A percentile compares a stretch with the other conserved stretches of the same genome.
Evolutionary conservation across 2,329 filamentous ascomycete species (phyloP).

Genomic region (Coniosporium uncinatum): DNA sequence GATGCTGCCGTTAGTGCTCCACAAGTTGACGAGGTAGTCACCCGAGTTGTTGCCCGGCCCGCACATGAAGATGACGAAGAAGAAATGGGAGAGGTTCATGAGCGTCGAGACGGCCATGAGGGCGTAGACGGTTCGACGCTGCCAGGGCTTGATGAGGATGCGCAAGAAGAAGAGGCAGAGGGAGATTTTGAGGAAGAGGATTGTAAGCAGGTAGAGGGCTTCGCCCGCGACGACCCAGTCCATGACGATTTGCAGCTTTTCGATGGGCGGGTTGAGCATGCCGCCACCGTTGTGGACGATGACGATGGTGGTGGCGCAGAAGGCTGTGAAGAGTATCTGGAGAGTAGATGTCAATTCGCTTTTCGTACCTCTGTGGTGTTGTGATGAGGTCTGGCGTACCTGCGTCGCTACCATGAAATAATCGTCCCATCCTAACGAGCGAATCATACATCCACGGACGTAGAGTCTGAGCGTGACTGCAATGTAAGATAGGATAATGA

Average conservation of each 20-base stretch:
- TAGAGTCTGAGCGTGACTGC: slow-evolving; percentile 5
- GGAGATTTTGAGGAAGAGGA: slow-evolving; percentile 35
- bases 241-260: no score
- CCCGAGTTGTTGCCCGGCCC: no score
- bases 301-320: no score
- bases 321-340: no score
- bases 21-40: no score
- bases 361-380: no score
- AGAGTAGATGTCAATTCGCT: no score
- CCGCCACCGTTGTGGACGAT: no score
- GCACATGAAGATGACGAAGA: slow-evolving; percentile 21
- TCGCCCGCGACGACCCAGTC: no score
- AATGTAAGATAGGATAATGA: slow-evolving; percentile 2
- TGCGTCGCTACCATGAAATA: slow-evolving; percentile 5
- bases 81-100: slow-evolving; percentile 20
- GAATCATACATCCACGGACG: slow-evolving; percentile 5
- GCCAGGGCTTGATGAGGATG: slow-evolving; percentile 32
- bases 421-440: slow-evolving; percentile 6
- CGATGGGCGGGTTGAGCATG: no score
- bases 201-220: slow-evolving; percentile 29
- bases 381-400: no score
- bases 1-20: no score
- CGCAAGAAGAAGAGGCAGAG: slow-evolving; percentile 37
- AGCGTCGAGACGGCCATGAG: slow-evolving; percentile 20
- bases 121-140: slow-evolving; percentile 18